These are phyloP conservation scores for Euphorbia neoarborescens DNA, from an alignment of 441 rosid species.

Conservation along the genomic window DNA sequence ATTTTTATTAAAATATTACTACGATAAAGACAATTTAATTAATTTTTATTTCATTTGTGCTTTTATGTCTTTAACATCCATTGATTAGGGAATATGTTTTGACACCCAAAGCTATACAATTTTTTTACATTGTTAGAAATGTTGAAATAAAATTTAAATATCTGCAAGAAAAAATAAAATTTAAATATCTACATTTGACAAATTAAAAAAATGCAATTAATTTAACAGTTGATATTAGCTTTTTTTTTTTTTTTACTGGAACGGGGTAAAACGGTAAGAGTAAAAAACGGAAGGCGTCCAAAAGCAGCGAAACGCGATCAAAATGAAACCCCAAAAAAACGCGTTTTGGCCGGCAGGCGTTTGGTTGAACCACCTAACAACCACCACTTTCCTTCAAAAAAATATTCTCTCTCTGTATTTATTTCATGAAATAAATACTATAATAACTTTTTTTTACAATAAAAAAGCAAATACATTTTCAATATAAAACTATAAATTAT, in stretches of 20 bases:
- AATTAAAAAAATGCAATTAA: not conserved
- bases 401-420: conserved; percentile 26
- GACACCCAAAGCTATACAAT: not conserved
- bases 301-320: conserved; percentile 29
- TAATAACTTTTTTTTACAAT: not conserved
- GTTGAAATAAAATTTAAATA: not conserved
- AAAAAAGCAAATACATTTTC: conserved; percentile 21
- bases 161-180: not conserved
- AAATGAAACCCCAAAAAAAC: conserved; percentile 24
- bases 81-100: too few relatives aligned
- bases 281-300: conserved; percentile 16
- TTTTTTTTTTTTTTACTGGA: not conserved
- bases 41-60: too few relatives aligned
- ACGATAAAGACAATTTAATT: too few relatives aligned
- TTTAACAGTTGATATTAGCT: conserved; percentile 8
- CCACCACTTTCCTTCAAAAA: conserved; percentile 63
- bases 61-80: too few relatives aligned
- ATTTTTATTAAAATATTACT: too few relatives aligned
- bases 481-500: conserved; percentile 70
- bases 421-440: conserved; percentile 23
- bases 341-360: conserved; percentile 78
- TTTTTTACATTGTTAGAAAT: not conserved
- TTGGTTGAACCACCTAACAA: conserved; percentile 98
- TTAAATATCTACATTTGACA: not conserved
- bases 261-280: conserved; percentile 21